Percentiles rank a stretch among this genome's conserved stretches.
Evolutionary conservation across 108 stramenopile species (phyloP).

Genomic region (Nannochloropsis salina): DNA sequence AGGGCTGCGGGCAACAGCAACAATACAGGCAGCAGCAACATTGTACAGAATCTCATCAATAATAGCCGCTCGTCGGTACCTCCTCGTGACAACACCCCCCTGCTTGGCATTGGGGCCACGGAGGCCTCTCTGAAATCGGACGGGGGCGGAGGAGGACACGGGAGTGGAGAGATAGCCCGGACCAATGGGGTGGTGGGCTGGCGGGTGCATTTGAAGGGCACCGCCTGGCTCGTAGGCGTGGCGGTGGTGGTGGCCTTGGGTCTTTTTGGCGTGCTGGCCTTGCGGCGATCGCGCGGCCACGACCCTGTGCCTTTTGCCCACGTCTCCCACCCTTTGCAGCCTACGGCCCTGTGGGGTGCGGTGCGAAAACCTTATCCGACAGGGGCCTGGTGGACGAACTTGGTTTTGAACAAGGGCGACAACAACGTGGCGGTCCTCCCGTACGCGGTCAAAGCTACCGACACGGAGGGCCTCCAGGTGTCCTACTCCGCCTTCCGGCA

Average conservation of each 20-base stretch:
- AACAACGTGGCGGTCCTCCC: conserved; percentile 39
- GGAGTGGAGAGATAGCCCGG: neutral
- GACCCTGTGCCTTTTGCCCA: conserved; percentile 37
- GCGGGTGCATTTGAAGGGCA: neutral
- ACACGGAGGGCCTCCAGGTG: conserved; percentile 32
- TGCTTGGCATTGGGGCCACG: neutral
- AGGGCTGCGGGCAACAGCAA: neutral
- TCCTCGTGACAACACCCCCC: neutral
- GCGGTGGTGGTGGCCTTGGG: neutral
- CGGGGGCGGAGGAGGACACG: neutral
- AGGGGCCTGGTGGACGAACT: conserved; percentile 49
- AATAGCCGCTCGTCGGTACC: neutral
- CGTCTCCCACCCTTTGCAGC: conserved; percentile 35
- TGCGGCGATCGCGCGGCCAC: neutral
- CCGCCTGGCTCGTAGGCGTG: neutral
- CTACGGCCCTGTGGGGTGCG: conserved; percentile 40
- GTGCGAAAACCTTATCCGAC: conserved; percentile 42
- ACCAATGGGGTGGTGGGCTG: neutral
- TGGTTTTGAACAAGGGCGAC: conserved; percentile 40
- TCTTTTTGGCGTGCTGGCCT: neutral
- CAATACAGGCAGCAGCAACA: conserved; percentile 8
- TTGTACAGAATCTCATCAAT: conserved; percentile 18
- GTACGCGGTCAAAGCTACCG: conserved; percentile 39
- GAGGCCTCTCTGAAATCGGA: neutral
- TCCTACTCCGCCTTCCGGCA: conserved; percentile 43